Base-by-base conservation (phyloP, 345 rosid species). In the Cardiospermum halicacabum region DNA sequence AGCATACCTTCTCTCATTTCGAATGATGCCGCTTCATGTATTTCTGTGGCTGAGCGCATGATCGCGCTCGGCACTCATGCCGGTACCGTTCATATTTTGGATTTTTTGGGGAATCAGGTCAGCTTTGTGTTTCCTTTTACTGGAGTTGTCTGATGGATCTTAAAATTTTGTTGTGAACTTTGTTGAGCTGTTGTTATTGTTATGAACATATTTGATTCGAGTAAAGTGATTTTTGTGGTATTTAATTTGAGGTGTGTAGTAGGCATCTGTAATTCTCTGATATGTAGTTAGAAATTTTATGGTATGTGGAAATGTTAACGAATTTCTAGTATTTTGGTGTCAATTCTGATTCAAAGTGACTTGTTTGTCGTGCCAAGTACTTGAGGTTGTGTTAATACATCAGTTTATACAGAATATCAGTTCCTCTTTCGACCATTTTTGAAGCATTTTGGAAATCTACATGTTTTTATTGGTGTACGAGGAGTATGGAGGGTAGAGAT, bases 101-200 rank as follows among this genome's bases (percentile, higher is more conserved):
- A 91, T 82, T 95, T 95, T 63, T 80, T 91, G 21, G 99, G 99
- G 12, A 91, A 95, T 74, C 97, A 91, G 96, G 99, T 78, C 6
- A 57, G 72, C 49, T 19, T 27, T 21, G 8, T 54, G 1, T 21
- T 36, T 56, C 10, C 28, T 16, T 22, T n/a, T 7, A 31, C 21
- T 48, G 13, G 66, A 36, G 25, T 64, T 5, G 26, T 53, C 37
- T 15, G 18, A 36, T 51, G 49, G 49, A n/a, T 53, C 26, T 11
- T 48, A 53, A 36, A 7, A 3, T 63, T 51, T 63, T 19, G 48
- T 24, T 18, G 21, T 30, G 26, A 45, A 36, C 19, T 50, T 25
- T 34, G 2, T 28, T 61, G 21, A 22, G 34, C 16, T 11, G 37
- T 50, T 10, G 25, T 7, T 50, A 19, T 22, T 32, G 43, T 9